phyloP scores from a whole-genome alignment of 345 rosid species.

The Aurinia saxatilis region DNA sequence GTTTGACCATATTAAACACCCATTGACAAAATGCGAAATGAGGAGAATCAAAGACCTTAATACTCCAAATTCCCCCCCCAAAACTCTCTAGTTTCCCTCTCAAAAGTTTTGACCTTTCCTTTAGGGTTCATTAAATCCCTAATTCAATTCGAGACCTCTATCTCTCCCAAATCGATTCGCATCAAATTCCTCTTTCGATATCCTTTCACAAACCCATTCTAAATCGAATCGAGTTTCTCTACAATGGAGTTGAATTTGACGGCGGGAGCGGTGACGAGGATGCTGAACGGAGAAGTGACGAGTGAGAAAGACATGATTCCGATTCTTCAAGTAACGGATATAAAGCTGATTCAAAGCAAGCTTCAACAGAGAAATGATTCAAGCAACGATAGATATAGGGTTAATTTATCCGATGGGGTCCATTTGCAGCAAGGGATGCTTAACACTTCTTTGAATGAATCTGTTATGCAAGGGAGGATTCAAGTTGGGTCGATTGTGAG shows the following conservation, averaged over 20 bases:
- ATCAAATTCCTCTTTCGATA: not conserved
- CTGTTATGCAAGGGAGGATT: constrained; percentile 43
- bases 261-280: constrained; percentile 49
- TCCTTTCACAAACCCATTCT: no score
- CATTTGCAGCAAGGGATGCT: constrained; percentile 64
- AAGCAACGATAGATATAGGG: constrained; percentile 37
- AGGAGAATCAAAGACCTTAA: not conserved
- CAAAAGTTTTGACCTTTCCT: constrained; percentile 3
- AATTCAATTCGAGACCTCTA: not conserved
- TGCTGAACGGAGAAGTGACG: constrained; percentile 40
- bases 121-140: constrained; percentile 6
- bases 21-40: no score
- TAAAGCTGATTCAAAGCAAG: constrained; percentile 50
- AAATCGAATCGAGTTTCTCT: not conserved
- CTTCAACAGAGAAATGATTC: constrained; percentile 30
- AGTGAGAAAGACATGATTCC: constrained; percentile 49
- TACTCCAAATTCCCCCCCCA: constrained; percentile 1
- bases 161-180: not conserved
- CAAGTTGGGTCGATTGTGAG: constrained; percentile 57
- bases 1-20: no score
- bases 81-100: constrained; percentile 21
- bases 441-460: constrained; percentile 43
- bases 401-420: constrained; percentile 63
- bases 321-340: constrained; percentile 60
- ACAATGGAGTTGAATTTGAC: constrained; percentile 46